Conservation (phyloP, 768 basidiomycete genomes). For the Suillus plorans region DNA sequence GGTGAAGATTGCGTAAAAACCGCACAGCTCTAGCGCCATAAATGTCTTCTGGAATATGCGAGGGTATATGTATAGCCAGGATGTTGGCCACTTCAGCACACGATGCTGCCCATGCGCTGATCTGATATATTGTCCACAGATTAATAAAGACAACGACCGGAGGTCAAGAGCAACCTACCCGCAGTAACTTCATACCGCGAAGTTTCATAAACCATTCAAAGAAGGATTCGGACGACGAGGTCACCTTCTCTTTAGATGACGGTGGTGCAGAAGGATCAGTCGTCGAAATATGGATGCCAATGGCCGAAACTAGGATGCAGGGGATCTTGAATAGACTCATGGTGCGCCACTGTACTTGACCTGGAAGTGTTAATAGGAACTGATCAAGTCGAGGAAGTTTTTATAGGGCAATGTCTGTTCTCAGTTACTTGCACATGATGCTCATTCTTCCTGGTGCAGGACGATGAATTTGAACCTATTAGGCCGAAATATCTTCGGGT, state of each 20-base stretch:
- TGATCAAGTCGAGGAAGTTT: too few relatives aligned
- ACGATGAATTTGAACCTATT: too few relatives aligned
- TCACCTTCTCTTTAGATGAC: conserved; percentile 12
- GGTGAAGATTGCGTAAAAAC: not conserved
- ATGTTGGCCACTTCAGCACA: conserved; percentile 2
- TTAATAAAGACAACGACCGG: not conserved
- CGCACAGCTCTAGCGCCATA: not conserved
- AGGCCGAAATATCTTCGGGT: too few relatives aligned
- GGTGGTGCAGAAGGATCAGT: conserved; percentile 22
- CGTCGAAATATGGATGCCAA: conserved; percentile 25
- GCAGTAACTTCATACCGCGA: too few relatives aligned
- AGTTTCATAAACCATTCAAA: too few relatives aligned
- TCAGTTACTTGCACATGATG: too few relatives aligned
- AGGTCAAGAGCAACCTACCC: too few relatives aligned
- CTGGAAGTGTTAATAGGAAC: too few relatives aligned
- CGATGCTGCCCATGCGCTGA: not conserved
- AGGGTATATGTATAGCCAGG: not conserved
- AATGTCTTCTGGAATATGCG: not conserved
- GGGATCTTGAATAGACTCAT: conserved; percentile 21
- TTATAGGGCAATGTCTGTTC: too few relatives aligned
- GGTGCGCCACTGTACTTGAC: too few relatives aligned
- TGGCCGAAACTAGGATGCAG: conserved; percentile 22
- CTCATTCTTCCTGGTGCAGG: too few relatives aligned
- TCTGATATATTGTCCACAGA: not conserved
- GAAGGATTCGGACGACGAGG: not conserved